phyloP scores from a whole-genome alignment of 108 stramenopile genomes.

The Cyclostephanos invisitatus region DNA sequence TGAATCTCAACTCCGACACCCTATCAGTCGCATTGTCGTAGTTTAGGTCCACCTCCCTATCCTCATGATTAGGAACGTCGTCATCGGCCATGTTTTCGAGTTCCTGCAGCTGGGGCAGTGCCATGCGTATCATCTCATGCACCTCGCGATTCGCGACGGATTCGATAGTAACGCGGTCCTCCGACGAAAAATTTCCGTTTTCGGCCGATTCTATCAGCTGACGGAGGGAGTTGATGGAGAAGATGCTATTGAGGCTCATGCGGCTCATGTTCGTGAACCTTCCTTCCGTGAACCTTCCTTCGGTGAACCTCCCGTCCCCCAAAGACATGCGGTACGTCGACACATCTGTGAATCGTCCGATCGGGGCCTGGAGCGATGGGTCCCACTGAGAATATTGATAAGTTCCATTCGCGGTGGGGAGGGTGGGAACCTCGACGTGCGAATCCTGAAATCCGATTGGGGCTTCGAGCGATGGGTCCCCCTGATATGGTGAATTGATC shows the following conservation, averaged over 20 bases:
- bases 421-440: background rate
- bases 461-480: background rate
- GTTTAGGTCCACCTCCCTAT: too few species aligned
- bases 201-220: constrained; percentile 3
- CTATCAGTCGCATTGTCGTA: too few species aligned
- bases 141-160: background rate
- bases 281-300: too few species aligned
- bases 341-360: background rate
- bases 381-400: background rate
- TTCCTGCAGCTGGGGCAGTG: background rate
- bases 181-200: background rate
- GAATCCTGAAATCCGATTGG: background rate
- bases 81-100: background rate
- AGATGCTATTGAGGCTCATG: background rate
- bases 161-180: background rate
- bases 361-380: background rate
- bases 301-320: too few species aligned
- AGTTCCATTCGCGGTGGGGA: background rate
- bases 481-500: background rate
- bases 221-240: background rate
- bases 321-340: background rate
- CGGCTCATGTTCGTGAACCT: background rate
- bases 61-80: background rate
- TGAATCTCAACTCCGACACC: too few species aligned
- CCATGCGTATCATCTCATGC: background rate